Evolutionary conservation across 495 filamentous ascomycete genomes (phyloP), one percentile per base, ranked within the genome.

Genomic region (Annulohypoxylon stygium): DNA sequence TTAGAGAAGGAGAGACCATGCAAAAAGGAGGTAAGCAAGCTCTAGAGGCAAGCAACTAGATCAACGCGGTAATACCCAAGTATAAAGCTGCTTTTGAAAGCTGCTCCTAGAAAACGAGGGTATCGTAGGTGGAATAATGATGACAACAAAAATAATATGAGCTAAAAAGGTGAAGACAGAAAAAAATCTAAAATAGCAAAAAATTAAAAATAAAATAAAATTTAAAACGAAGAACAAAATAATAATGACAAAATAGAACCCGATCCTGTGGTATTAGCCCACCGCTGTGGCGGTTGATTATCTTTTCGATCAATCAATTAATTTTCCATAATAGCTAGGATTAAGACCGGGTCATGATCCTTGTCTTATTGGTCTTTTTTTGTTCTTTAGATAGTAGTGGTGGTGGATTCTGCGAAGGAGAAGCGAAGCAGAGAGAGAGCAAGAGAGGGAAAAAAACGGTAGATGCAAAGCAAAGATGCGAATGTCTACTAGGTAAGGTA

Each of bases 231-330:
- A 23, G 20, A 45, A 55, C 54, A 48, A 64, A 39, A 12, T 30
- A 7, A 48, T 39, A 33, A 59, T 30, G 39, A 68, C 26, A 30
- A 51, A 48, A 47, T 16, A 53, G 11, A 63, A 48, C 55, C 25
- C 11, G 25, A 26, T 71, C n/a, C 11, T 50, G 54, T 51, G 60
- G 45, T 33, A 23, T 23, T 23, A 62, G 50, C 39, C 65, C 39
- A 47, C 39, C 47, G 61, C 23, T 51, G 66, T 47, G 18, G 41
- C 54, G 43, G 53, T 61, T 41, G 63, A 67, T 53, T 50, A 36
- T 70, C 59, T 70, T 61, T 69, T 70, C 62, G 43, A 33, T 70
- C 72, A 75, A 75, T 75, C 72, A 68, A 70, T 75, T 68, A 71
- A 67, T 60, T 70, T 75, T 75, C 67, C 72, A 70, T 68, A 48